phyloP scores from a whole-genome alignment of 129 eudicot species.

The Flaveria linearis region DNA sequence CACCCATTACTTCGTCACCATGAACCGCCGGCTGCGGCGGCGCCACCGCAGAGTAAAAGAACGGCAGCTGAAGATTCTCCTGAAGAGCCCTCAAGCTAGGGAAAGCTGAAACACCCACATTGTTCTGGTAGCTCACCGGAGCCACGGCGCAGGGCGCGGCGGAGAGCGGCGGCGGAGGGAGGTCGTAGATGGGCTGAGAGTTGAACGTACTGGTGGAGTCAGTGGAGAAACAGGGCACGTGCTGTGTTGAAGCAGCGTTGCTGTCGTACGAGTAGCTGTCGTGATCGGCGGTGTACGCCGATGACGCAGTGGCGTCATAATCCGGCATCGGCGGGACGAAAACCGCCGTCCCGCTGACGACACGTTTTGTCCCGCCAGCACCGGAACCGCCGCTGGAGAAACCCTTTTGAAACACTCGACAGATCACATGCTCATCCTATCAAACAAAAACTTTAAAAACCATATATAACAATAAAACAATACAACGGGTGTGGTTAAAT shows the following conservation, averaged over 20 bases:
- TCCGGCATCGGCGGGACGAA: slow-evolving; percentile 64
- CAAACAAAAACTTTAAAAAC: background rate
- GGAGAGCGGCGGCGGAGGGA: slow-evolving; percentile 29
- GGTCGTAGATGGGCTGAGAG: slow-evolving; percentile 40
- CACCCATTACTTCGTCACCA: slow-evolving; percentile 35
- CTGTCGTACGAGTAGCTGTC: slow-evolving; percentile 52
- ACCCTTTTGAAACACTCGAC: slow-evolving; percentile 72
- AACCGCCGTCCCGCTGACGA: slow-evolving; percentile 2
- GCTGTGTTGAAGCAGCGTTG: slow-evolving; percentile 54
- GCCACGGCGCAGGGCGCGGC: background rate
- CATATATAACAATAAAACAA: too few relatives aligned
- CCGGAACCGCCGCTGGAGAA: slow-evolving; percentile 22
- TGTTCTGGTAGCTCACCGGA: slow-evolving; percentile 27
- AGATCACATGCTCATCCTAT: slow-evolving; percentile 92
- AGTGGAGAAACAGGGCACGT: slow-evolving; percentile 99
- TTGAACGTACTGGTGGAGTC: slow-evolving; percentile 37
- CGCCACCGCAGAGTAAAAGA: slow-evolving; percentile 42
- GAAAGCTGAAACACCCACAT: slow-evolving; percentile 45
- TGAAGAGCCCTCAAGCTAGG: slow-evolving; percentile 72
- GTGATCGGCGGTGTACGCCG: slow-evolving; percentile 40
- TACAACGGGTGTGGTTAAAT: too few relatives aligned
- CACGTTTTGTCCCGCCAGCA: slow-evolving; percentile 17
- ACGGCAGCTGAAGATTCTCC: slow-evolving; percentile 64
- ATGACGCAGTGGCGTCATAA: slow-evolving; percentile 46
- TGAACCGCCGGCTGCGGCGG: slow-evolving; percentile 45